Evolutionary conservation across 192 early-diverging fungal genomes (phyloP), one percentile per base, ranked within the genome.

Genomic region (Coemansia nantahalensis): DNA sequence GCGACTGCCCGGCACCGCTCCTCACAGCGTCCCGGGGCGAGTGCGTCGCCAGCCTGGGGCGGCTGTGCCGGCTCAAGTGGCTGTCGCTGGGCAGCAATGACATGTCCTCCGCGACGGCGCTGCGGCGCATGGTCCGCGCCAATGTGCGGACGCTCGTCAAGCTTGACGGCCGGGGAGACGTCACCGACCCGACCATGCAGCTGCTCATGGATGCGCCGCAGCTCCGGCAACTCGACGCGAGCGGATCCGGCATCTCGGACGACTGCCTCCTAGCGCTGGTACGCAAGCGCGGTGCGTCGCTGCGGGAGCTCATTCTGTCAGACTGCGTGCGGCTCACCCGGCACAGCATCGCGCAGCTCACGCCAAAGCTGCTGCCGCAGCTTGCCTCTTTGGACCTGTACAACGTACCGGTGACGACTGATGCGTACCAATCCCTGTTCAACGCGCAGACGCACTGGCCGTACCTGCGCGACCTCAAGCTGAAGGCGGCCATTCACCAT

Each of bases 41-140:
- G 34, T 38, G 36, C 26, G 44, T 69, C 44, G 14, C 44, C 21
- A 21, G 21, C 35, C 54, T 58, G 6, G 34, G 1, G 5, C 56
- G 36, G 40, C 61, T 77, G 39, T 61, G 48, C 33, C 45, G 38
- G 12, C 52, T 77, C 26, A 53, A 35, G 14, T 77, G 73, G 73
- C 64, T 77, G 36, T 41, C 61, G 14, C 45, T 77, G 17, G 73
- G 73, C 14, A 39, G 65, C 53, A 77, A 77, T 38, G 73, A 77
- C 49, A 54, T 64, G 73, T 59, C 62, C 10, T 77, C 73, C 13
- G 66, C 73, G 1, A 48, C 57, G 11, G 54, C 51, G 31, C 62
- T 77, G 17, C 15, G 24, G 26, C 43, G 33, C 21, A 34, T 77
- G 30, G 58, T 65, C 28, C 39, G 18, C 22, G 45, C 56, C 48